phyloP scores from a whole-genome alignment of 768 basidiomycete species.

The Boletus coccyginus region DNA sequence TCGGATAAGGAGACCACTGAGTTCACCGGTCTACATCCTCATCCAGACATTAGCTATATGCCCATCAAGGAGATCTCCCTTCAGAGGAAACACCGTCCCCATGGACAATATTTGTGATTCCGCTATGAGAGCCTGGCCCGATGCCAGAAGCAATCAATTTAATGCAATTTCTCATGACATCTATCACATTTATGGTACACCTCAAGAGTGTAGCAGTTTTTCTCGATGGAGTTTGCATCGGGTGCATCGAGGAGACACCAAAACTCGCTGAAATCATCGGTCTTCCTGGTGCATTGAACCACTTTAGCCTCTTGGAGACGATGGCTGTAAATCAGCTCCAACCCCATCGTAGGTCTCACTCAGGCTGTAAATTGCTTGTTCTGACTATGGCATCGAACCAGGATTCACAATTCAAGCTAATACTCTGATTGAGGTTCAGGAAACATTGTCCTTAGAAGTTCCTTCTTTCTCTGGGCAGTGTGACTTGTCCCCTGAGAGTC shows the following conservation, averaged over 20 bases:
- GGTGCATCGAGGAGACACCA: slow-evolving; percentile 56
- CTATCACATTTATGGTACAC: slow-evolving; percentile 86
- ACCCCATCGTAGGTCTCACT: slow-evolving; percentile 29
- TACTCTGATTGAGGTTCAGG: too few relatives aligned
- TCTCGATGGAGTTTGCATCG: slow-evolving; percentile 70
- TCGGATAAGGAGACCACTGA: slow-evolving; percentile 44
- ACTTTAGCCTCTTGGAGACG: slow-evolving; percentile 49
- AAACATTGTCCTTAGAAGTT: too few relatives aligned
- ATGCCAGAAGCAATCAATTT: slow-evolving; percentile 82
- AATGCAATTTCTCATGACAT: slow-evolving; percentile 83
- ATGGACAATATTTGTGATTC: slow-evolving; percentile 90
- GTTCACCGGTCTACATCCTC: not conserved
- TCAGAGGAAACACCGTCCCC: slow-evolving; percentile 30
- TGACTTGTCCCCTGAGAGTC: not conserved
- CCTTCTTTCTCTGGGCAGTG: too few relatives aligned
- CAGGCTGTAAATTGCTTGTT: not conserved
- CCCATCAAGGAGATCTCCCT: slow-evolving; percentile 70
- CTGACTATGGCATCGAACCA: slow-evolving; percentile 16
- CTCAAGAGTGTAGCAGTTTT: slow-evolving; percentile 72
- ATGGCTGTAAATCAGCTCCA: slow-evolving; percentile 62
- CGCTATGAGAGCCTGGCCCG: slow-evolving; percentile 68
- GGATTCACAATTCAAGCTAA: slow-evolving; percentile 71
- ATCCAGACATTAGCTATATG: slow-evolving; percentile 58
- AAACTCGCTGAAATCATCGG: slow-evolving; percentile 45
- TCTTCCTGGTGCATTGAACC: slow-evolving; percentile 54